phyloP scores from a whole-genome alignment of 805 yeast species.

The Saccharomycopsis fermentans region DNA sequence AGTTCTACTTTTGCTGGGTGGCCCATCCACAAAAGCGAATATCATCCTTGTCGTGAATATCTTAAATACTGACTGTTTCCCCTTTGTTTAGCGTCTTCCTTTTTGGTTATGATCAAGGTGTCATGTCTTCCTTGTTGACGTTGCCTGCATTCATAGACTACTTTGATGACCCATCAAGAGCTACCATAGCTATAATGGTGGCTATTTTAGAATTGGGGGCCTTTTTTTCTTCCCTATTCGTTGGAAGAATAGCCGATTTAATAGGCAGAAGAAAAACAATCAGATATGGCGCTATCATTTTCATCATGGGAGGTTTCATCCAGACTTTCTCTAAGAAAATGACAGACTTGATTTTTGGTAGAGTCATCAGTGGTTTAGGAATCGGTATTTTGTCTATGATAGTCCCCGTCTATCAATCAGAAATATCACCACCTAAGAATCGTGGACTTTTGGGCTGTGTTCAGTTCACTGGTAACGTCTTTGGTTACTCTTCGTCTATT shows the following conservation, averaged over 20 bases:
- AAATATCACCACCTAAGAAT: slow-evolving; percentile 78
- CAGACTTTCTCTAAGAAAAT: slow-evolving; percentile 55
- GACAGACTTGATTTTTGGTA: slow-evolving; percentile 53
- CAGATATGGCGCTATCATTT: slow-evolving; percentile 65
- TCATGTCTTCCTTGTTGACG: slow-evolving; percentile 78
- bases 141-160: slow-evolving; percentile 56
- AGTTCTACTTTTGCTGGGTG: no score
- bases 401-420: slow-evolving; percentile 83
- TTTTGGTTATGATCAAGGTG: slow-evolving; percentile 84
- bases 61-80: background rate
- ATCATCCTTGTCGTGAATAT: no score
- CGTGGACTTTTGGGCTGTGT: slow-evolving; percentile 80
- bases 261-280: slow-evolving; percentile 76
- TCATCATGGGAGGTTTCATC: slow-evolving; percentile 67
- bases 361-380: slow-evolving; percentile 76
- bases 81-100: slow-evolving; percentile 36
- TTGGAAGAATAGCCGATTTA: slow-evolving; percentile 68
- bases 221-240: slow-evolving; percentile 62
- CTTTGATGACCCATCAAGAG: slow-evolving; percentile 63
- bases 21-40: no score
- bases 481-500: slow-evolving; percentile 73
- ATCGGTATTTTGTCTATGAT: slow-evolving; percentile 78
- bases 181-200: slow-evolving; percentile 75
- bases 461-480: slow-evolving; percentile 77
- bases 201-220: slow-evolving; percentile 88